Evolutionary conservation across 2,329 filamentous ascomycete species (phyloP), one percentile per base, ranked within the genome.

Genomic region (Byssochlamys sp.): DNA sequence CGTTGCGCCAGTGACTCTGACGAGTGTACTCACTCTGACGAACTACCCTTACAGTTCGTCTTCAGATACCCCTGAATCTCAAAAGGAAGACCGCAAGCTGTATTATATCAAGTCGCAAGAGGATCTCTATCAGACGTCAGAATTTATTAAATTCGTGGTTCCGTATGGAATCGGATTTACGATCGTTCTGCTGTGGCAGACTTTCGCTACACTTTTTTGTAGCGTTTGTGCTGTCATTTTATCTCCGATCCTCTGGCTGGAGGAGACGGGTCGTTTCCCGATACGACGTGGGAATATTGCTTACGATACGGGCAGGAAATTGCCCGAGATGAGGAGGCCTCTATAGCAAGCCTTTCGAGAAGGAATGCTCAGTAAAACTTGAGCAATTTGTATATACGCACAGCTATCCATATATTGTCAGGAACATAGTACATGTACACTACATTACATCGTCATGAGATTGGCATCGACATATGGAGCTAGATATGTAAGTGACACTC

Each of bases 101-200:
- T 94, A 91, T 74, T 88, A 86, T 68, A 91, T 95, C 61, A 72
- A 78, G 5, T 81, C 79, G 19, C 91, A 96, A 69, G 85, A 95
- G 62, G 90, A 96, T 68, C 74, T 91, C 6, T 95, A 95, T 67
- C 89, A 92, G 66, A 78, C 84, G 0, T 86, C 84, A 53, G 87
- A 95, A 63, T 86, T 86, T 61, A 76, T 92, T 60, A 86, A 86
- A 64, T 94, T 95, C 67, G 64, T 91, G 19, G 66, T 81, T 14
- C 84, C 87, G 9, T 81, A 77, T 10, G 80, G 82, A 0, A 73
- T 86, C 0, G 84, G 83, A 0, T 72, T 77, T 6, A 66, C 81
- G 26, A 31, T 86, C 1, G 71, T 90, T 1, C 77, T 82, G 71
- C 61, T 79, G 2, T 87, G 82, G 80, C 87, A 91, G 68, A 74